These are phyloP conservation scores for Leishmania aethiopica DNA, from an alignment of 208 protist species.

Conservation along the genomic window DNA sequence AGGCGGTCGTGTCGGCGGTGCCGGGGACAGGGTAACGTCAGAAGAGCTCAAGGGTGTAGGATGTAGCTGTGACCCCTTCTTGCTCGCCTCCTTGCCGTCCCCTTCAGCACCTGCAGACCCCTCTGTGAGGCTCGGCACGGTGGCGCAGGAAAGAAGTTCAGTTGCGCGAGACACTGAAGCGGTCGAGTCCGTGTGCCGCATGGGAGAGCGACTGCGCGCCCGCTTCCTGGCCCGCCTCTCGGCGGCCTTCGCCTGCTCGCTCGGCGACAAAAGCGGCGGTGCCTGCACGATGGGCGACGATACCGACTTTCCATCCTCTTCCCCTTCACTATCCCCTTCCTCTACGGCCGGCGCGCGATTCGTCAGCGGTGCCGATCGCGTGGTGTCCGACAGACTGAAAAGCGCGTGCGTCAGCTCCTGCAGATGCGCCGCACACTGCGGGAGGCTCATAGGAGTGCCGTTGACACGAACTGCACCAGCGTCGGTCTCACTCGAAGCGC, in stretches of 20 bases:
- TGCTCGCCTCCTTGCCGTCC: not conserved
- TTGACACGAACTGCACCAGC: slow-evolving; percentile 1
- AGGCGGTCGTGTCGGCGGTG: not conserved
- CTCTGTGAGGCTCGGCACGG: not conserved
- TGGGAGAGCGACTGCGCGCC: slow-evolving; percentile 8
- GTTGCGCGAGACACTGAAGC: not conserved
- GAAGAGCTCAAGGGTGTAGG: not conserved
- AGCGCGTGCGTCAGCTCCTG: not conserved
- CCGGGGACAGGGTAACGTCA: not conserved
- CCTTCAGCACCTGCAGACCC: not conserved
- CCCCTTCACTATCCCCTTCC: not conserved
- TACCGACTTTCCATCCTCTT: not conserved
- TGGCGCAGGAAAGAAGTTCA: not conserved
- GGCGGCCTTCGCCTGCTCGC: not conserved
- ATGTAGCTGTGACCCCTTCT: not conserved
- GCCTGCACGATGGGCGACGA: slow-evolving; percentile 1
- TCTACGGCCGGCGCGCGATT: not conserved
- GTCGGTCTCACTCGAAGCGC: not conserved
- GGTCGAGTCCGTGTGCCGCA: not conserved
- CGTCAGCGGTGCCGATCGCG: not conserved
- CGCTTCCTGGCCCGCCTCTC: slow-evolving; percentile 6
- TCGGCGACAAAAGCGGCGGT: slow-evolving; percentile 5
- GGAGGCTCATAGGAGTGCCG: slow-evolving; percentile 5
- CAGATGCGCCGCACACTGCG: slow-evolving; percentile 12
- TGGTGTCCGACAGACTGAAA: too few relatives aligned